Percentiles rank a stretch among this genome's conserved stretches.
phyloP scores from a whole-genome alignment of 768 basidiomycete species.

The Mrakia hoshinonis region DNA sequence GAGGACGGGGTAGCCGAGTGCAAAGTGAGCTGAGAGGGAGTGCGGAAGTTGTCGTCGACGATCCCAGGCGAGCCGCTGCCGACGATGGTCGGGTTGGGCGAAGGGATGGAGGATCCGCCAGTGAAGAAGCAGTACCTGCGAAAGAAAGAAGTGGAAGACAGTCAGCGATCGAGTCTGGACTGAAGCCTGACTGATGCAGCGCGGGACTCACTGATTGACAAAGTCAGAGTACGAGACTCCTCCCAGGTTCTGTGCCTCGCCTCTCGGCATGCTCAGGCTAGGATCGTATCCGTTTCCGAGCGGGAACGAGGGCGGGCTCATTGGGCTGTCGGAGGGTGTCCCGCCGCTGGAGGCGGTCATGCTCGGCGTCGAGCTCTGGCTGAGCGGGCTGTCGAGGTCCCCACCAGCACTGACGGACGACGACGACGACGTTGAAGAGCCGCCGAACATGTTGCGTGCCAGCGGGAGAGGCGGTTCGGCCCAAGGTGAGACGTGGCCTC shows the following conservation, averaged over 20 bases:
- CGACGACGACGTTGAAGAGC: not conserved
- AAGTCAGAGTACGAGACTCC: constrained; percentile 23
- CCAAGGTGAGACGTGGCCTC: not conserved
- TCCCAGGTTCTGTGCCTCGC: not conserved
- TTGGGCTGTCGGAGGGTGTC: constrained; percentile 22
- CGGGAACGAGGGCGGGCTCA: constrained; percentile 8
- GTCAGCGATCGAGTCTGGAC: not conserved
- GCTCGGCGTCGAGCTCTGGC: constrained; percentile 17
- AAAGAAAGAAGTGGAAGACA: not conserved
- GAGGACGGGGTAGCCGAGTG: not conserved
- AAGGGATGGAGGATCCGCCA: not conserved
- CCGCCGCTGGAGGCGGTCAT: constrained; percentile 2
- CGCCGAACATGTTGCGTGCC: not conserved
- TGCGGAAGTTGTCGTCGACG: not conserved
- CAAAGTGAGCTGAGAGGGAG: not conserved
- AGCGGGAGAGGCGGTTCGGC: not conserved
- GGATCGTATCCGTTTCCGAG: constrained; percentile 6
- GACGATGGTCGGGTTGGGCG: not conserved
- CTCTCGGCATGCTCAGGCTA: constrained; percentile 9
- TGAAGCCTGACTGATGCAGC: not conserved
- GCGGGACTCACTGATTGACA: constrained; percentile 20
- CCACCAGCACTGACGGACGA: not conserved
- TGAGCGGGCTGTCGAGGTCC: not conserved
- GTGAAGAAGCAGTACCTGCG: constrained; percentile 26
- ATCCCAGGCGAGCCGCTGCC: not conserved